Evolutionary conservation across 2,329 filamentous ascomycete genomes (phyloP), one percentile per base, ranked within the genome.

Genomic region (Chlorencoelia australis): DNA sequence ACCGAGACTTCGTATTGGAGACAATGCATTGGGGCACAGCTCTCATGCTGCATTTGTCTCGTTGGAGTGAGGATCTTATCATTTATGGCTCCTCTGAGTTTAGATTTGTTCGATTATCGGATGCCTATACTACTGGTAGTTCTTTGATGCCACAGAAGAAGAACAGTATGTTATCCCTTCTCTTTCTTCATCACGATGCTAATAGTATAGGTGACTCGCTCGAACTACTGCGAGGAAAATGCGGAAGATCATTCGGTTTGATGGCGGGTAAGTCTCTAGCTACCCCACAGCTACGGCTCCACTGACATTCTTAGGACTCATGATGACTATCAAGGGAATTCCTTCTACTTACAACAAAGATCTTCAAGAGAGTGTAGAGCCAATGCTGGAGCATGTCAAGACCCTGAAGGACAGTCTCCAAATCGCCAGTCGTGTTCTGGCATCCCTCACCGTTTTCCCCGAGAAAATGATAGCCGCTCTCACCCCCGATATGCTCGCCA

Each of bases 31-130:
- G 84, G 81, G 78, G 75, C 4, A 71, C 73, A 19, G 82, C 80
- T 52, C 66, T 93, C 45, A 89, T 84, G 78, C 69, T 75, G 43
- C 85, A 91, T 64, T 69, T 93, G 48, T 83, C 73, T 37, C 74
- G 47, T 10, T 89, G 82, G 78, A 74, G 79, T 4, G 84, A 94
- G 62, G 87, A 94, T 56, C 64, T 94, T 42, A 93, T 94, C 62
- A 73, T 93, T 54, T 88, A 89, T 65, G 79, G 71, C 16, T 76
- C 79, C 7, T 63, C 75, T 39, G 52, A 53, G 57, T 91, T 89
- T 54, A 74, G 76, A 13, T 89, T 85, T 56, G 71, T 87, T 24
- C 69, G 71, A 40, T 62, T 91, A 11, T 81, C 83, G 6, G 85
- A 93, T 55, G 81, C 82, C 1, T 91, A 89, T 59, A 77, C 73